Conservation (phyloP, 2,329 filamentous ascomycete genomes). For the Alternaria gaisen region DNA sequence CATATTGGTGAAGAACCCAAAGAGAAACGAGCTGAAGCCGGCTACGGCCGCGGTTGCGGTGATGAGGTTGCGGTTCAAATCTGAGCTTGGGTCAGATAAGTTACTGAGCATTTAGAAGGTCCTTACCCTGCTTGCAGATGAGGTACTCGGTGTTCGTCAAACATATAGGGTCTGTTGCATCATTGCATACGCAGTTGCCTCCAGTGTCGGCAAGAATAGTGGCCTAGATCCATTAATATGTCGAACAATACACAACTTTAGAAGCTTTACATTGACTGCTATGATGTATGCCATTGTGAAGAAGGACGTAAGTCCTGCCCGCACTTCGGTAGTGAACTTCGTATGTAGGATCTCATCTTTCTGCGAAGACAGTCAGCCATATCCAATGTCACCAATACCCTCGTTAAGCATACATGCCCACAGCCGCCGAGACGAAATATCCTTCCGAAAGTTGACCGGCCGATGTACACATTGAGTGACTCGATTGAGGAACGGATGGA, state of each 20-base stretch:
- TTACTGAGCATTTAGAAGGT: not conserved
- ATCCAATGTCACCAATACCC: not conserved
- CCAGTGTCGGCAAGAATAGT: slow-evolving; percentile 64
- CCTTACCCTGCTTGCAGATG: slow-evolving; percentile 60
- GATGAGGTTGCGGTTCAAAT: slow-evolving; percentile 78
- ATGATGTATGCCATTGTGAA: slow-evolving; percentile 58
- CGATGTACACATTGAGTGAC: slow-evolving; percentile 36
- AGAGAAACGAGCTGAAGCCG: slow-evolving; percentile 77
- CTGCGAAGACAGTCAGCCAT: slow-evolving; percentile 53
- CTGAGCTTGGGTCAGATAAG: slow-evolving; percentile 28
- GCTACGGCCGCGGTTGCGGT: slow-evolving; percentile 86
- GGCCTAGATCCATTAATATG: slow-evolving; percentile 37
- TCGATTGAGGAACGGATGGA: slow-evolving; percentile 27
- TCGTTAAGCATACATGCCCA: slow-evolving; percentile 72
- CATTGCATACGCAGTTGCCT: slow-evolving; percentile 76
- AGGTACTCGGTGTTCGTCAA: slow-evolving; percentile 65
- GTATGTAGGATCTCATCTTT: slow-evolving; percentile 75
- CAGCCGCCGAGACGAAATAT: slow-evolving; percentile 81
- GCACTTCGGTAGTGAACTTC: slow-evolving; percentile 83
- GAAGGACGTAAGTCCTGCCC: slow-evolving; percentile 78
- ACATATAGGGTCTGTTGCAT: slow-evolving; percentile 62
- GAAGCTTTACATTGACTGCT: slow-evolving; percentile 37
- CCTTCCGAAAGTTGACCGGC: slow-evolving; percentile 50
- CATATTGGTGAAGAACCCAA: slow-evolving; percentile 84
- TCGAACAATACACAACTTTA: not conserved